phyloP scores from a whole-genome alignment of 305 asterid genomes.

The Fraxinus sp. region DNA sequence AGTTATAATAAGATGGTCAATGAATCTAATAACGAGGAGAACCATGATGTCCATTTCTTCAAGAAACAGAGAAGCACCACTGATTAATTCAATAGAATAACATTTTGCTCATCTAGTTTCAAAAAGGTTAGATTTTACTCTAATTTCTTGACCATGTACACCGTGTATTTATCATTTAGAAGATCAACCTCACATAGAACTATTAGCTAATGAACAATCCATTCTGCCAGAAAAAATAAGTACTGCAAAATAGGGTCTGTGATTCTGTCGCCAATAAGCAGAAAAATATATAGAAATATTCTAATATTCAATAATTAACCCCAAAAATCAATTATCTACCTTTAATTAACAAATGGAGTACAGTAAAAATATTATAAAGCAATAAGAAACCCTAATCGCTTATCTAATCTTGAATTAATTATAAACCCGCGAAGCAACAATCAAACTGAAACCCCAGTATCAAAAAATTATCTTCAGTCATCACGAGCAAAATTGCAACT shows the following conservation, averaged over 20 bases:
- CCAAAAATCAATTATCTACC: neutral
- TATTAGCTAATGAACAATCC: neutral
- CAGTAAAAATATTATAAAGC: neutral
- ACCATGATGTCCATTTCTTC: neutral
- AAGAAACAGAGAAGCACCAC: neutral
- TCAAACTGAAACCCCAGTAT: neutral
- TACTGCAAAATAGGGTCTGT: neutral
- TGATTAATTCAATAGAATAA: neutral
- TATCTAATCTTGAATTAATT: neutral
- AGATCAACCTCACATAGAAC: neutral
- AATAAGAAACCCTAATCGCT: neutral
- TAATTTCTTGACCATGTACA: neutral
- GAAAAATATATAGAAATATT: neutral
- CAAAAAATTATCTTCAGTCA: neutral
- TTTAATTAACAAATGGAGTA: neutral
- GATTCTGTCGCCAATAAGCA: neutral
- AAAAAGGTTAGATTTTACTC: neutral
- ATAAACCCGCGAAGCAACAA: neutral
- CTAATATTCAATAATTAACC: neutral
- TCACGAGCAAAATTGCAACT: neutral
- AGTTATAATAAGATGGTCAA: neutral
- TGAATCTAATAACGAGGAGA: neutral
- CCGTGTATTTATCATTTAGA: neutral
- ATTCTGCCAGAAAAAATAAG: neutral
- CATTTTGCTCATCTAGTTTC: neutral